Evolutionary conservation across 768 basidiomycete genomes (phyloP).

Genomic region (Lentinula sp.): DNA sequence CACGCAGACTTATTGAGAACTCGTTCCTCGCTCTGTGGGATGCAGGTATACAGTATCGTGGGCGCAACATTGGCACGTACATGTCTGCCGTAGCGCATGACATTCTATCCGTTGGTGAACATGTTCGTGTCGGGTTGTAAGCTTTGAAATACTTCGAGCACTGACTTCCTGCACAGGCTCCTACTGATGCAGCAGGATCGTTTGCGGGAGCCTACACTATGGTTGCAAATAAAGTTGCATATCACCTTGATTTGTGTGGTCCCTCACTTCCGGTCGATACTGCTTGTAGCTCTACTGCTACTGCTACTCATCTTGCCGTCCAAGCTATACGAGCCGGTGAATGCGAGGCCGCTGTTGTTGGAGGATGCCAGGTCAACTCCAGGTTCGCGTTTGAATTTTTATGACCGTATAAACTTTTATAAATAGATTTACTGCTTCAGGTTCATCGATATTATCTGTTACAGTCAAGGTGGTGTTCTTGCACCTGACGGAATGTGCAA

Average conservation of each 20-base stretch:
- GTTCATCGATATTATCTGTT: slow-evolving; percentile 32
- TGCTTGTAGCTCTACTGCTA: slow-evolving; percentile 43
- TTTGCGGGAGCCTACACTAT: slow-evolving; percentile 25
- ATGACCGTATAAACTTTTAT: slow-evolving; percentile 9
- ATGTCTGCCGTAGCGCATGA: slow-evolving; percentile 20
- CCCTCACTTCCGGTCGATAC: slow-evolving; percentile 47
- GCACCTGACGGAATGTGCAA: slow-evolving; percentile 35
- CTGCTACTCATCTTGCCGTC: slow-evolving; percentile 41
- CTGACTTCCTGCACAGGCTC: slow-evolving; percentile 19
- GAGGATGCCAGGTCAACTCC: slow-evolving; percentile 35
- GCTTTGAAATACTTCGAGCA: background rate
- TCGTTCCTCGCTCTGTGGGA: slow-evolving; percentile 27
- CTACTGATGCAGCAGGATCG: slow-evolving; percentile 25
- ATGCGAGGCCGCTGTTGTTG: slow-evolving; percentile 42
- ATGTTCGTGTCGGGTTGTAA: slow-evolving; percentile 7
- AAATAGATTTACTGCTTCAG: slow-evolving; percentile 20
- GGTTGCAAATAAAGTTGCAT: slow-evolving; percentile 35
- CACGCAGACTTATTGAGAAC: slow-evolving; percentile 21
- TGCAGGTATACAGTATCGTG: slow-evolving; percentile 32
- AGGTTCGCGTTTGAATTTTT: slow-evolving; percentile 19
- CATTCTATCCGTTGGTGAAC: slow-evolving; percentile 11
- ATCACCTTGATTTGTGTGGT: slow-evolving; percentile 33
- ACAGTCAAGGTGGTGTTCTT: slow-evolving; percentile 30
- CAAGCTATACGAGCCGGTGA: slow-evolving; percentile 37
- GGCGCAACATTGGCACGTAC: slow-evolving; percentile 29